phyloP scores from a whole-genome alignment of 2,329 filamentous ascomycete genomes.

The Emergomyces pasteurianus region DNA sequence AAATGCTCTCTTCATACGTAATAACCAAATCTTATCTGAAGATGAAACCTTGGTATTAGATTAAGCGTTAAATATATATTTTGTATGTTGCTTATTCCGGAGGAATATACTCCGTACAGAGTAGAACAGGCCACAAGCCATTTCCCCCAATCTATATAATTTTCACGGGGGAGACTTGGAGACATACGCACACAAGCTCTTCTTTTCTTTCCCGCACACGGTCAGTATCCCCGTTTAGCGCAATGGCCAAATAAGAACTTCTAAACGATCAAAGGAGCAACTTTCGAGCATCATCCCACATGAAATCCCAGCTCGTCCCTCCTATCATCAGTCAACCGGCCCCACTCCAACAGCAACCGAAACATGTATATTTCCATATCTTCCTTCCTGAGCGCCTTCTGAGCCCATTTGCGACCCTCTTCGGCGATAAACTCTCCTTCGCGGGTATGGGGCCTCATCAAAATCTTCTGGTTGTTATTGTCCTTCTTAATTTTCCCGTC shows the following conservation, averaged over 20 bases:
- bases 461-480: slow-evolving; percentile 26
- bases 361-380: slow-evolving; percentile 78
- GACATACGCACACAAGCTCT: neutral
- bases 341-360: slow-evolving; percentile 66
- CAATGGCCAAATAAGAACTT: neutral
- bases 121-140: neutral
- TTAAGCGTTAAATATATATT: neutral
- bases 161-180: too few relatives aligned
- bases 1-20: neutral
- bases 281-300: neutral
- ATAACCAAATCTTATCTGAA: neutral
- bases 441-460: slow-evolving; percentile 38
- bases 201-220: neutral
- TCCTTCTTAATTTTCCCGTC: neutral
- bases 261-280: neutral
- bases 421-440: slow-evolving; percentile 56
- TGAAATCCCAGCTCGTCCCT: slow-evolving; percentile 37
- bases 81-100: neutral
- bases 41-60: neutral
- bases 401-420: slow-evolving; percentile 53
- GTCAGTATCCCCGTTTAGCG: neutral
- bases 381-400: slow-evolving; percentile 50
- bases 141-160: too few relatives aligned
- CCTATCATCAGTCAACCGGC: slow-evolving; percentile 51
- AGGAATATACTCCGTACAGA: neutral